These are phyloP conservation scores for Phtheirospermum japonicum DNA, from an alignment of 257 asterid genomes.

Conservation along the genomic window DNA sequence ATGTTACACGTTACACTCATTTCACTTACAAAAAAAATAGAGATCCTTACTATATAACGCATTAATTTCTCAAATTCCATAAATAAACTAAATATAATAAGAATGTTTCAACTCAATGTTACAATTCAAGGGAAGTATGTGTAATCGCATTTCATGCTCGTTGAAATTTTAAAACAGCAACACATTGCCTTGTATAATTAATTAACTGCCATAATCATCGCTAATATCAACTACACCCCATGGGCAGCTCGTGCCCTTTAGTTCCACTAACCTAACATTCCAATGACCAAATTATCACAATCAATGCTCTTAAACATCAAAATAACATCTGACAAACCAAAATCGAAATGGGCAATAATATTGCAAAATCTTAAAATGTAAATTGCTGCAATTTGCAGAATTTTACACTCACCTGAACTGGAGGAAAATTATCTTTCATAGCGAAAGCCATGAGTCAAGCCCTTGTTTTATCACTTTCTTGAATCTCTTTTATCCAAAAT, in stretches of 20 bases:
- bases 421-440: constrained; percentile 38
- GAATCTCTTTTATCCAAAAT: constrained; percentile 4
- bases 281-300: constrained; percentile 9
- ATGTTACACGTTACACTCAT: constrained; percentile 8
- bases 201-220: constrained; percentile 13
- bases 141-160: neutral
- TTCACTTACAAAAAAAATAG: neutral
- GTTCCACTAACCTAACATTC: no score
- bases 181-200: neutral
- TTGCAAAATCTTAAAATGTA: neutral
- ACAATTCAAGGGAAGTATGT: neutral
- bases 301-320: neutral
- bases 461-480: constrained; percentile 23
- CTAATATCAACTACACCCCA: neutral
- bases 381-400: constrained; percentile 3
- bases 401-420: constrained; percentile 40
- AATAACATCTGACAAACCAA: constrained; percentile 15
- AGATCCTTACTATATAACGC: neutral
- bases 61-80: neutral
- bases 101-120: neutral
- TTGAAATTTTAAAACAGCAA: neutral
- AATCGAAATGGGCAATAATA: neutral
- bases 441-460: constrained; percentile 40
- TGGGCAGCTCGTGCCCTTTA: no score
- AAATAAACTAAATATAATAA: neutral